Conservation (phyloP, 495 filamentous ascomycete species). For the Bacidia rubella region DNA sequence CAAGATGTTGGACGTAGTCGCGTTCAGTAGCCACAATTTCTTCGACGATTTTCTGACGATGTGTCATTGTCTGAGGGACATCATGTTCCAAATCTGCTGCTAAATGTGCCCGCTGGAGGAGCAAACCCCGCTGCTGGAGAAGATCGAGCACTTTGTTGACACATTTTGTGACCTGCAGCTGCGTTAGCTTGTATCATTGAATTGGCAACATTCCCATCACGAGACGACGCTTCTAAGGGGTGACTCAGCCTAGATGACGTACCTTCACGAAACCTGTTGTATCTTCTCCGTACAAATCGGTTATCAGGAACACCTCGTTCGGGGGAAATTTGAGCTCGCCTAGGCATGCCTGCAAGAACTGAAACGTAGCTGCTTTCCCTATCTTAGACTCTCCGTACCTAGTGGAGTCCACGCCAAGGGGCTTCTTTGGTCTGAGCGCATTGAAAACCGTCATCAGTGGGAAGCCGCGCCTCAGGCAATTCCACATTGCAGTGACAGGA, state of each 20-base stretch:
- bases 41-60: slow-evolving; percentile 73
- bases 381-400: slow-evolving; percentile 49
- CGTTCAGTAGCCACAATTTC: slow-evolving; percentile 89
- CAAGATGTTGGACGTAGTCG: slow-evolving; percentile 96
- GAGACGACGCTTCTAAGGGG: neutral
- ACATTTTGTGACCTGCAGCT: slow-evolving; percentile 53
- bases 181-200: slow-evolving; percentile 13
- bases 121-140: slow-evolving; percentile 56
- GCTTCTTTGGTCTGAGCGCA: slow-evolving; percentile 49
- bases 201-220: no score
- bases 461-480: slow-evolving; percentile 67
- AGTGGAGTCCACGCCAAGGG: slow-evolving; percentile 47
- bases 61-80: slow-evolving; percentile 43
- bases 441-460: slow-evolving; percentile 88
- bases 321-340: slow-evolving; percentile 61
- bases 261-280: slow-evolving; percentile 97
- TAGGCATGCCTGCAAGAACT: slow-evolving; percentile 55
- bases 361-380: slow-evolving; percentile 56
- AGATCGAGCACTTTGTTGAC: slow-evolving; percentile 86
- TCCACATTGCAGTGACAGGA: slow-evolving; percentile 84
- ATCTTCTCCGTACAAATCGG: slow-evolving; percentile 82
- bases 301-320: slow-evolving; percentile 79
- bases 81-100: slow-evolving; percentile 12
- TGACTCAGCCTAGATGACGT: slow-evolving; percentile 14
- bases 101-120: slow-evolving; percentile 41